These are phyloP conservation scores for Sugiyamaella lignohabitans DNA, from an alignment of 805 yeast genomes.

Conservation along the genomic window DNA sequence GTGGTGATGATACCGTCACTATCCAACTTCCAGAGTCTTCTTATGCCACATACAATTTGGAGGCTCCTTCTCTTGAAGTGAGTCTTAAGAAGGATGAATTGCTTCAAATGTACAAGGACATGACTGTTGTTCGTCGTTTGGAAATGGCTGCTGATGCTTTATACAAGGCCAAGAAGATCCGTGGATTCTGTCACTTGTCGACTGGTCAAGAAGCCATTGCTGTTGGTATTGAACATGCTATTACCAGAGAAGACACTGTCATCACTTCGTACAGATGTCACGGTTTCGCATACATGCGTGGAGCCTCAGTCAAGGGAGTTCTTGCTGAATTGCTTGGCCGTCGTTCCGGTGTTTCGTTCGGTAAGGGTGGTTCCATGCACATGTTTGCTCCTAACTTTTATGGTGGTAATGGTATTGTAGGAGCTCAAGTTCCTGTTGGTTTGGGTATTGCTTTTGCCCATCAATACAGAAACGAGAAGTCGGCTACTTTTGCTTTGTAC, in stretches of 20 bases:
- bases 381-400: constrained; percentile 92
- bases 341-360: constrained; percentile 89
- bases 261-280: constrained; percentile 99
- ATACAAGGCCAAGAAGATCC: constrained; percentile 95
- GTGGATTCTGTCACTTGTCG: constrained; percentile 98
- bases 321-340: constrained; percentile 96
- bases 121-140: constrained; percentile 85
- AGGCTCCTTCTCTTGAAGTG: constrained; percentile 64
- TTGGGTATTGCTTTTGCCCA: constrained; percentile 98
- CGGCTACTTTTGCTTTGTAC: constrained; percentile 81
- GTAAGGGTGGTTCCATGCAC: constrained; percentile 99
- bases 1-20: constrained; percentile 17
- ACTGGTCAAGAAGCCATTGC: constrained; percentile 99
- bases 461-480: constrained; percentile 66
- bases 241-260: constrained; percentile 74
- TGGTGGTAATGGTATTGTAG: constrained; percentile 99
- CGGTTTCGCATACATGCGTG: constrained; percentile 96
- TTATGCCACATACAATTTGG: constrained; percentile 79
- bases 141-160: constrained; percentile 98
- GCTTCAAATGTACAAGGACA: constrained; percentile 92
- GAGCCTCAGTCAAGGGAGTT: constrained; percentile 82
- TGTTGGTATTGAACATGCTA: constrained; percentile 95
- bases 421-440: constrained; percentile 98
- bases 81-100: constrained; percentile 75
- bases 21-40: constrained; percentile 62